phyloP scores from a whole-genome alignment of 305 asterid species.

The Solanum chacoense region DNA sequence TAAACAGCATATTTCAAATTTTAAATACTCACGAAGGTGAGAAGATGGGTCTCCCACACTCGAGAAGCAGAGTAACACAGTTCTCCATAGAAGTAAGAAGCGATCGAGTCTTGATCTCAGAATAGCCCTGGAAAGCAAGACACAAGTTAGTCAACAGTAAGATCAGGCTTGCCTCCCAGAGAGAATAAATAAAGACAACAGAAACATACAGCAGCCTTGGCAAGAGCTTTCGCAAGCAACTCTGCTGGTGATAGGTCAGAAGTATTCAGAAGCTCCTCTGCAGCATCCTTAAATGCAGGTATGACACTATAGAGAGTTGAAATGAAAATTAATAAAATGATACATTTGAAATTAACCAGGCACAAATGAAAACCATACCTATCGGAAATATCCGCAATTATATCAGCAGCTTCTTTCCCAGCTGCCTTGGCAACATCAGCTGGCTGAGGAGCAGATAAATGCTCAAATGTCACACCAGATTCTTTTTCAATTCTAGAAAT shows the following conservation, averaged over 20 bases:
- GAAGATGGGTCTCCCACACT: slow-evolving; percentile 64
- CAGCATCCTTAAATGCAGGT: slow-evolving; percentile 79
- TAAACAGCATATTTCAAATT: not conserved
- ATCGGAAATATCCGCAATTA: slow-evolving; percentile 60
- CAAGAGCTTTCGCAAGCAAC: slow-evolving; percentile 89
- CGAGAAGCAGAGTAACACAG: slow-evolving; percentile 66
- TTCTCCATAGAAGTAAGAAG: slow-evolving; percentile 85
- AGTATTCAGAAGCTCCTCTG: slow-evolving; percentile 62
- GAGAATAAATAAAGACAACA: not conserved
- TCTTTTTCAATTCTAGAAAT: slow-evolving; percentile 78
- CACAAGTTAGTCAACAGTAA: slow-evolving; percentile 5
- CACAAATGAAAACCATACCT: slow-evolving; percentile 30
- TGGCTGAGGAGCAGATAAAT: slow-evolving; percentile 89
- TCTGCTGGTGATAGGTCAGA: slow-evolving; percentile 66
- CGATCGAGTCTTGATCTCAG: slow-evolving; percentile 87
- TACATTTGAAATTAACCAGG: not conserved
- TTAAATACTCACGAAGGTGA: slow-evolving; percentile 60
- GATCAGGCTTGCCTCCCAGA: not conserved
- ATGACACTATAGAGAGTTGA: slow-evolving; percentile 43
- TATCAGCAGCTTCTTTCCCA: slow-evolving; percentile 70
- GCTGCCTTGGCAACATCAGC: slow-evolving; percentile 86
- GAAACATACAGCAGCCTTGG: slow-evolving; percentile 79
- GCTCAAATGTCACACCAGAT: slow-evolving; percentile 90
- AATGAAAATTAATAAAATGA: not conserved
- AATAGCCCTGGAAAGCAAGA: slow-evolving; percentile 52